phyloP scores from a whole-genome alignment of 2,329 filamentous ascomycete genomes.

The Trichoderma breve region DNA sequence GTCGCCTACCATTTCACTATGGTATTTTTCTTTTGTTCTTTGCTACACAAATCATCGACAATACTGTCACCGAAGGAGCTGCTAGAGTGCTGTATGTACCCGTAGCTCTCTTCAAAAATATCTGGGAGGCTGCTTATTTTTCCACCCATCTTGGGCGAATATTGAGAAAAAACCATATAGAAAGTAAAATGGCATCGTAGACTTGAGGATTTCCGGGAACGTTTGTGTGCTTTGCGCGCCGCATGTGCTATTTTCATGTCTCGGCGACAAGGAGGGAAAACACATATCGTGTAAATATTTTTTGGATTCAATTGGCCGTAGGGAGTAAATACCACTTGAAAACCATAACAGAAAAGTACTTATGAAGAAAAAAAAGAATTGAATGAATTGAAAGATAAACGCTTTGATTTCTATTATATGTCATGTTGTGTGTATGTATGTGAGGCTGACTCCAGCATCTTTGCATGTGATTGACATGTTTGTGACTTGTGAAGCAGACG shows the following conservation, averaged over 20 bases:
- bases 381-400: background rate
- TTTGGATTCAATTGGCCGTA: background rate
- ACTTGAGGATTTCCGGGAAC: conserved; percentile 13
- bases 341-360: background rate
- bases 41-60: conserved; percentile 11
- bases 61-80: background rate
- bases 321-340: background rate
- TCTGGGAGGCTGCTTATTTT: background rate
- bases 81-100: background rate
- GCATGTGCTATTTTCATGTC: conserved; percentile 3
- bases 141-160: background rate
- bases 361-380: background rate
- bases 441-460: background rate
- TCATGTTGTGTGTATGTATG: background rate
- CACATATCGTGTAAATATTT: background rate
- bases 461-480: background rate
- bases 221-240: background rate
- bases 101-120: background rate
- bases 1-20: background rate
- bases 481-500: too few relatives aligned
- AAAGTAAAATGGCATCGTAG: conserved; percentile 22
- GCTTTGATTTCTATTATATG: too few relatives aligned
- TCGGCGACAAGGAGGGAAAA: background rate
- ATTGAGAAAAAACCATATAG: conserved; percentile 20
- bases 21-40: background rate